phyloP scores from a whole-genome alignment of 1,284 basidiomycete species.

The Ceratobasidium sp. region DNA sequence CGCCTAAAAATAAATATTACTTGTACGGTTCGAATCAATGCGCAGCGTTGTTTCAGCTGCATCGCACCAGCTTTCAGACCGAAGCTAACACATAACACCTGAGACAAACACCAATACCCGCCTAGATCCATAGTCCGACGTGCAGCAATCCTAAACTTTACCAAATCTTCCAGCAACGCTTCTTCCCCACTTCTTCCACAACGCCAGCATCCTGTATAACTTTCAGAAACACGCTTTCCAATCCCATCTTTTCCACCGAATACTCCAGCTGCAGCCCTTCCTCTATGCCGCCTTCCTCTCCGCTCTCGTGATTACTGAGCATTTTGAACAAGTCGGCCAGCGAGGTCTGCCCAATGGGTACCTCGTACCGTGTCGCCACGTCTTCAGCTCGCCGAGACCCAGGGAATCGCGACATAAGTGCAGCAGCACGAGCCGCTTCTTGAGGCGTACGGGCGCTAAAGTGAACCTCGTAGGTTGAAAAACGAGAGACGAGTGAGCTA shows the following conservation, averaged over 20 bases:
- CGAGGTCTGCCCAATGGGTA: constrained; percentile 64
- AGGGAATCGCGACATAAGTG: constrained; percentile 72
- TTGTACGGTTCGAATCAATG: no score
- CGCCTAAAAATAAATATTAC: no score
- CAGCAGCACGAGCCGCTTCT: constrained; percentile 68
- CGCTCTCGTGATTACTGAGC: constrained; percentile 21
- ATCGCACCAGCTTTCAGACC: no score
- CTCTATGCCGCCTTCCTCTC: constrained; percentile 45
- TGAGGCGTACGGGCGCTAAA: constrained; percentile 75
- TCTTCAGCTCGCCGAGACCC: constrained; percentile 77
- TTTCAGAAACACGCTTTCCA: constrained; percentile 81
- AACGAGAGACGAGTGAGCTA: constrained; percentile 71
- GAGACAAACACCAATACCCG: not conserved
- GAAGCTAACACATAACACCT: no score
- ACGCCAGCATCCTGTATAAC: constrained; percentile 63
- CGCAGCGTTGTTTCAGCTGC: no score
- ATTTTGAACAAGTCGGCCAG: constrained; percentile 47
- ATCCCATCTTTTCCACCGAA: constrained; percentile 74
- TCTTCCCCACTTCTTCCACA: not conserved
- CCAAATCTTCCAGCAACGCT: constrained; percentile 37
- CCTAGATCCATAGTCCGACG: not conserved
- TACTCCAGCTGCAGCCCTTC: constrained; percentile 72
- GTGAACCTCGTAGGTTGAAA: constrained; percentile 83
- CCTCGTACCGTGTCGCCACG: constrained; percentile 82
- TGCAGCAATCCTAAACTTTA: not conserved